Evolutionary conservation across 2,329 filamentous ascomycete genomes (phyloP).

Genomic region (Tolypocladium cylindrosporum): DNA sequence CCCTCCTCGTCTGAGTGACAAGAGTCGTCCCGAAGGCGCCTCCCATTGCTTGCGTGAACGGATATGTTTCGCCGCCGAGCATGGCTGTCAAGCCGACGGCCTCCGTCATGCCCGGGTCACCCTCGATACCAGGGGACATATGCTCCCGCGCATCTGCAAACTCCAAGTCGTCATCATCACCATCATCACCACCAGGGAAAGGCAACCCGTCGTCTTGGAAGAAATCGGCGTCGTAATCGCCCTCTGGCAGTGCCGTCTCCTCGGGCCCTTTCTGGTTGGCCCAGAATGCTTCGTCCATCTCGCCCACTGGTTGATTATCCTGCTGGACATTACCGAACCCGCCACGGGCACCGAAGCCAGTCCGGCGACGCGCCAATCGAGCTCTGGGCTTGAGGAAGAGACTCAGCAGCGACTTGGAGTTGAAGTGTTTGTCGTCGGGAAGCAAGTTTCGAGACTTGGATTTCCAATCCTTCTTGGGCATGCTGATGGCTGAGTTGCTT

Average conservation of each 20-base stretch:
- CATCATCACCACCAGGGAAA: constrained; percentile 48
- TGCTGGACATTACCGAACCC: constrained; percentile 32
- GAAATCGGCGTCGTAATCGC: constrained; percentile 94
- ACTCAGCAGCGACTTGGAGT: constrained; percentile 77
- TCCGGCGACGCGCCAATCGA: constrained; percentile 59
- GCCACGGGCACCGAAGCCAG: constrained; percentile 33
- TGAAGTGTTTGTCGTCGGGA: constrained; percentile 97
- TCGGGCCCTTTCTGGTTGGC: constrained; percentile 61
- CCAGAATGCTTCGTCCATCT: constrained; percentile 96
- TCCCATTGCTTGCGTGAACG: constrained; percentile 28
- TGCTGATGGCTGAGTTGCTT: constrained; percentile 68
- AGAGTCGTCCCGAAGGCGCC: constrained; percentile 55
- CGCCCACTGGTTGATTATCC: constrained; percentile 52
- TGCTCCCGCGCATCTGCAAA: constrained; percentile 76
- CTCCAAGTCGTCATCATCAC: constrained; percentile 59
- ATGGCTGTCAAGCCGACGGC: constrained; percentile 39
- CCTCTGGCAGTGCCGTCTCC: constrained; percentile 49
- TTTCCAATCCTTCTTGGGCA: constrained; percentile 93
- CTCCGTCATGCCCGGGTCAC: constrained; percentile 34
- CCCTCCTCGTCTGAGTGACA: constrained; percentile 52
- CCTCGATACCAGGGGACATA: constrained; percentile 57
- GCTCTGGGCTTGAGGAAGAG: constrained; percentile 94
- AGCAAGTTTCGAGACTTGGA: constrained; percentile 87
- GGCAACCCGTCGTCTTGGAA: constrained; percentile 82
- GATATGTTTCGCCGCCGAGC: constrained; percentile 39